phyloP scores from a whole-genome alignment of 495 filamentous ascomycete species.

The Lasiosphaeriaceae sp. region DNA sequence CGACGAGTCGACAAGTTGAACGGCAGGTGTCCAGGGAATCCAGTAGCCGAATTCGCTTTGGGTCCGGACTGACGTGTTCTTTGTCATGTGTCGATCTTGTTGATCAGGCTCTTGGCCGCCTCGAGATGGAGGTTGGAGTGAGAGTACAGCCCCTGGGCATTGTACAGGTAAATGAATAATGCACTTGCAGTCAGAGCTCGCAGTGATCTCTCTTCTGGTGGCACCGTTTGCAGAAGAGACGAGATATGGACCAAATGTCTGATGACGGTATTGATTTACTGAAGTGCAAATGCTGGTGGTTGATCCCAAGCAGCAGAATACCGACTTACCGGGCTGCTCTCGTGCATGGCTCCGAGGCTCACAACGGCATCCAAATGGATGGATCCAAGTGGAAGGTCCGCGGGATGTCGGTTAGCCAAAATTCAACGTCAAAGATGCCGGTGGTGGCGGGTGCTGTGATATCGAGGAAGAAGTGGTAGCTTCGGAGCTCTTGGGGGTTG shows the following conservation, averaged over 20 bases:
- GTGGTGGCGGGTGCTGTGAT: neutral
- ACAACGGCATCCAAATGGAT: neutral
- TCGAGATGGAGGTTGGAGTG: neutral
- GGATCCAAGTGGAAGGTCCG: neutral
- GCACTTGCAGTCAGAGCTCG: neutral
- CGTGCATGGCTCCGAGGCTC: neutral
- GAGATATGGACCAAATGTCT: neutral
- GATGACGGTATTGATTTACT: neutral
- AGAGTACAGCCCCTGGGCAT: neutral
- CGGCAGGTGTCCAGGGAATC: neutral
- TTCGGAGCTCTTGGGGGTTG: neutral
- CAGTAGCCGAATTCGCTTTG: neutral
- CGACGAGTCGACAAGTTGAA: neutral
- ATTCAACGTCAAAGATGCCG: neutral
- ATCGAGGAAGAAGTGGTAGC: neutral
- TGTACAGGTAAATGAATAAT: neutral
- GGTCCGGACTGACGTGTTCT: neutral
- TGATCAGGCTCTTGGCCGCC: neutral
- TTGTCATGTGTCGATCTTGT: neutral
- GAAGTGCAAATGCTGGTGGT: neutral
- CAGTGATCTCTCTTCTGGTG: neutral
- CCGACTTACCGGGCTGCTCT: neutral
- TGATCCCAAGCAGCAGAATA: neutral
- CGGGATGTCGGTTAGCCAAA: neutral
- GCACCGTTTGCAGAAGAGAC: neutral